Evolutionary conservation across 352 stramenopile genomes (phyloP).

Genomic region (Pythium vanterpoolii): DNA sequence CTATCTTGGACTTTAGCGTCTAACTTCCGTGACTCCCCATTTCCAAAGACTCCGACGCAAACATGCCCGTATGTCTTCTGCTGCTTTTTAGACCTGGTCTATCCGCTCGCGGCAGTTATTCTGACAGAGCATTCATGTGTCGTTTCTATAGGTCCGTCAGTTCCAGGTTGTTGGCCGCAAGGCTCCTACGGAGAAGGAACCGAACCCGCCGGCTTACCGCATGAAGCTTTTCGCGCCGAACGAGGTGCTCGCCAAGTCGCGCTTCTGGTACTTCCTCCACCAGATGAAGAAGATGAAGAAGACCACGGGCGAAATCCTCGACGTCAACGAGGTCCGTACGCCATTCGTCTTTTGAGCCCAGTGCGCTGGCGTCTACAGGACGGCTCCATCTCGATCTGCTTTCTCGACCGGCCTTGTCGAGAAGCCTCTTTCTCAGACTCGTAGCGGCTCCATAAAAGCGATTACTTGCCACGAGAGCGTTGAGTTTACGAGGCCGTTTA

Average conservation of each 20-base stretch:
- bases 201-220: conserved; percentile 98
- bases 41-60: conserved; percentile 30
- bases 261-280: conserved; percentile 99
- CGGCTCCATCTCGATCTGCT: not conserved
- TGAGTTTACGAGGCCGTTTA: conserved; percentile 11
- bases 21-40: not conserved
- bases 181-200: conserved; percentile 96
- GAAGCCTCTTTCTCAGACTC: conserved; percentile 10
- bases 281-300: conserved; percentile 99
- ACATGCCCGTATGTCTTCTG: conserved; percentile 17
- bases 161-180: conserved; percentile 99
- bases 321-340: conserved; percentile 96
- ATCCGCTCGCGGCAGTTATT: not conserved
- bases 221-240: conserved; percentile 98
- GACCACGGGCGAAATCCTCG: conserved; percentile 99
- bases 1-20: not conserved
- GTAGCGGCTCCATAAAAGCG: conserved; percentile 49
- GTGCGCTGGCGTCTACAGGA: not conserved
- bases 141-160: conserved; percentile 90
- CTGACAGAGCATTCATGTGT: not conserved
- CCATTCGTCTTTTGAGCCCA: not conserved
- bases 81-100: not conserved
- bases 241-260: conserved; percentile 97
- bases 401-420: not conserved
- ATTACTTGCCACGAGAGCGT: conserved; percentile 85